Evolutionary conservation across 148 eudicot genomes (phyloP).

Genomic region (Arctostaphylos glauca): DNA sequence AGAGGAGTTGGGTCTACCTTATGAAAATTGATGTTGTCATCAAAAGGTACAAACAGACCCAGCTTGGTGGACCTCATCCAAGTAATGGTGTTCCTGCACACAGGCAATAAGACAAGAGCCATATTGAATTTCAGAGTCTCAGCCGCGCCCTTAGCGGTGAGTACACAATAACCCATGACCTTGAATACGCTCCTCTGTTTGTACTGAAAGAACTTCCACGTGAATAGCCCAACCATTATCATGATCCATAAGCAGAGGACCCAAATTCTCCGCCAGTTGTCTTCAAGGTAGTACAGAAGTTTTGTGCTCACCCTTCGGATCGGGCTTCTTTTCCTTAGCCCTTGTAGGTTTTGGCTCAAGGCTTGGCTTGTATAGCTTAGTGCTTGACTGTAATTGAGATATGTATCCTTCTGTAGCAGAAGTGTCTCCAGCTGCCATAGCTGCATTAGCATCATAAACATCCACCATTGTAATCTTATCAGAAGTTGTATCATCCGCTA

Average conservation of each 20-base stretch:
- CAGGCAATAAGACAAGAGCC: slow-evolving; percentile 91
- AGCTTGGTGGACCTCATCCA: slow-evolving; percentile 89
- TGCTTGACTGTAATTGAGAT: slow-evolving; percentile 92
- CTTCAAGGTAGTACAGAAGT: slow-evolving; percentile 56
- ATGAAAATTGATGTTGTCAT: slow-evolving; percentile 96
- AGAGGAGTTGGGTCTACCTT: slow-evolving; percentile 53
- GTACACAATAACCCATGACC: slow-evolving; percentile 94
- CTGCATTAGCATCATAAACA: slow-evolving; percentile 45
- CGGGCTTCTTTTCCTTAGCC: slow-evolving; percentile 56
- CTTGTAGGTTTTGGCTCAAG: slow-evolving; percentile 87
- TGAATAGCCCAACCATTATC: slow-evolving; percentile 70
- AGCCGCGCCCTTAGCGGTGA: slow-evolving; percentile 94
- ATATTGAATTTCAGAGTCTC: slow-evolving; percentile 92
- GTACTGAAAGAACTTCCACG: slow-evolving; percentile 87
- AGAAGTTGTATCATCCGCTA: slow-evolving; percentile 23
- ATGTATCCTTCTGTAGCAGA: slow-evolving; percentile 84
- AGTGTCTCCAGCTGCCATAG: slow-evolving; percentile 98
- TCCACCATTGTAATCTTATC: slow-evolving; percentile 6
- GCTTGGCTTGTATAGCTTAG: slow-evolving; percentile 94
- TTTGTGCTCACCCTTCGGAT: slow-evolving; percentile 56
- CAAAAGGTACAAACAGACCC: slow-evolving; percentile 70
- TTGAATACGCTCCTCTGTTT: slow-evolving; percentile 63
- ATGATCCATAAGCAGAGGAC: slow-evolving; percentile 72
- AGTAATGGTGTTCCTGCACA: slow-evolving; percentile 90
- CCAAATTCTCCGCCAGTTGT: slow-evolving; percentile 89